A percentile compares a stretch with the other conserved stretches of the same genome.
These are phyloP conservation scores for Fusarium scirpi DNA, from an alignment of 2,329 filamentous ascomycete genomes.

Conservation along the genomic window DNA sequence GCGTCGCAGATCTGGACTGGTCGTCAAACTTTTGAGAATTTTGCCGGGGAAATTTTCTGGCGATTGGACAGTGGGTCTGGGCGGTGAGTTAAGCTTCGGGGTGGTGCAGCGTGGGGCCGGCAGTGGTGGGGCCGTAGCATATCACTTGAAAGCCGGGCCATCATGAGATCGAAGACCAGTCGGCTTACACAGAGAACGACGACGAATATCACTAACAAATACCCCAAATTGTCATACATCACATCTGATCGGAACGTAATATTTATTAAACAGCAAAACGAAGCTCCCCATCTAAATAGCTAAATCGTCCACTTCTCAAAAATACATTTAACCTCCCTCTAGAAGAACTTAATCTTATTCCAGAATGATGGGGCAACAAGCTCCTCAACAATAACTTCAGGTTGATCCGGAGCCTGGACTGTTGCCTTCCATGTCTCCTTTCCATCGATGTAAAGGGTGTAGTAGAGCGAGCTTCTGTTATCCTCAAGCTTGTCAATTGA, in stretches of 20 bases:
- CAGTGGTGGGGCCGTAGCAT: slow-evolving; percentile 18
- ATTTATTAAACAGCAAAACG: slow-evolving; percentile 15
- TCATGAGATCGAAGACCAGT: background rate
- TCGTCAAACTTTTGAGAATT: slow-evolving; percentile 47
- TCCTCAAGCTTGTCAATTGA: slow-evolving; percentile 76
- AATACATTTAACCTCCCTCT: background rate
- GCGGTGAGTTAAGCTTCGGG: slow-evolving; percentile 44
- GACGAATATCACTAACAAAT: background rate
- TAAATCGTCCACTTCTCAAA: background rate
- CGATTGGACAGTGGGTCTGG: slow-evolving; percentile 40
- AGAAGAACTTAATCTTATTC: slow-evolving; percentile 54
- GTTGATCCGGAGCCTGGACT: slow-evolving; percentile 58
- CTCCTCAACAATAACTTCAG: slow-evolving; percentile 41
- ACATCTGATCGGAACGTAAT: background rate
- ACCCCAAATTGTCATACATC: background rate
- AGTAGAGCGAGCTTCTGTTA: slow-evolving; percentile 78
- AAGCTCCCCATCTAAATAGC: background rate
- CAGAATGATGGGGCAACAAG: slow-evolving; percentile 58
- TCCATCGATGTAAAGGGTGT: slow-evolving; percentile 86
- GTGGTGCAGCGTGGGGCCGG: slow-evolving; percentile 18
- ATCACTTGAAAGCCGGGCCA: background rate
- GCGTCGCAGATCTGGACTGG: slow-evolving; percentile 33
- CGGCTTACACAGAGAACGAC: background rate
- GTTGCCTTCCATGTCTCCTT: slow-evolving; percentile 79
- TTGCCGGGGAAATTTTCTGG: slow-evolving; percentile 46